Evolutionary conservation across 345 rosid genomes (phyloP), one percentile per base, ranked within the genome.

Genomic region (Linum tenue): DNA sequence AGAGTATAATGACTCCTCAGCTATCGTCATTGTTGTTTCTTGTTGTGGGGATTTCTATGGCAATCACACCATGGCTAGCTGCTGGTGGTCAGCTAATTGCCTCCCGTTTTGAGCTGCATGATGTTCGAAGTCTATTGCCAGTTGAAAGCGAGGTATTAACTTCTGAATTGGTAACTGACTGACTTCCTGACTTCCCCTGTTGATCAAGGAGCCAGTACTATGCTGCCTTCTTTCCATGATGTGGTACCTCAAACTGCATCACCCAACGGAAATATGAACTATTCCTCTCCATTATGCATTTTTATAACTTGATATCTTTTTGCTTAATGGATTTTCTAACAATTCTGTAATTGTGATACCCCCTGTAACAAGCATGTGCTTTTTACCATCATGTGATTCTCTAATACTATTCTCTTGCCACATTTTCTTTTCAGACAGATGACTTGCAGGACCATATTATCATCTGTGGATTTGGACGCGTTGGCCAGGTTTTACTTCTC

Each of bases 11-110:
- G 95, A 84, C 98, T 78, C 76, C 94, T 70, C 96, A 88, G 75
- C 71, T 88, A 39, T 92, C 98, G 36, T 92, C 98, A 68, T 81
- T 92, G 75, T 76, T 92, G 69, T 92, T 92, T 78, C 98, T 92
- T 77, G 85, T 90, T 62, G 98, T 92, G 78, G 98, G 98, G 65
- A 77, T 92, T 64, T 90, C 98, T 70, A 92, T 92, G 98, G 98
- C 98, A 73, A 63, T 92, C 64, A 92, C 98, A 39, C 98, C 98
- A 40, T 92, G 90, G 91, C 81, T 92, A 64, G 98, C 98, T 74
- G 97, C 98, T 80, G 98, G 98, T 64, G 97, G 98, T 68, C 98
- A 92, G 75, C 75, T 92, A 70, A 79, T 92, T 75, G 98, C 98
- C 65, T 90, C 98, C 60, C 91, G 96, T 31, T 92, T 90, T 84